Evolutionary conservation across 192 early-diverging fungal genomes (phyloP).

Genomic region (Gamsiella multidivaricata): DNA sequence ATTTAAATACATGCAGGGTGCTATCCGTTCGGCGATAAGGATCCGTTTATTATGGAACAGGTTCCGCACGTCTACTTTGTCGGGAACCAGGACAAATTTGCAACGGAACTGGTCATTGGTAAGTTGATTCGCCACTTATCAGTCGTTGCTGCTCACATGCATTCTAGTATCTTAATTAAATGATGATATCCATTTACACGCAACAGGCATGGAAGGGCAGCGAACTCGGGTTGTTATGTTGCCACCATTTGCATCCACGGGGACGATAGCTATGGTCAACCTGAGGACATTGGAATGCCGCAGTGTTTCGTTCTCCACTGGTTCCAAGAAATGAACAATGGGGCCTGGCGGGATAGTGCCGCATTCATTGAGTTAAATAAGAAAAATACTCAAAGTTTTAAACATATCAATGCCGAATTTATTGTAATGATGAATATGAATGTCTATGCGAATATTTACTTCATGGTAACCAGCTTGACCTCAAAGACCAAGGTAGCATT

Average conservation of each 20-base stretch:
- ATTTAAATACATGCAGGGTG: conserved; percentile 67
- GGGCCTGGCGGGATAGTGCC: no score
- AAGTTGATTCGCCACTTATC: neutral
- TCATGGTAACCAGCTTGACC: conserved; percentile 83
- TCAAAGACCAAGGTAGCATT: conserved; percentile 94
- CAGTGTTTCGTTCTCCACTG: conserved; percentile 45
- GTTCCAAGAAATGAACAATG: neutral
- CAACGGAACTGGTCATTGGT: conserved; percentile 65
- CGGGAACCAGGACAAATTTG: conserved; percentile 87
- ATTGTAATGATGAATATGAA: neutral
- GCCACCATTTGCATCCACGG: conserved; percentile 78
- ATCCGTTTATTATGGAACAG: conserved; percentile 86
- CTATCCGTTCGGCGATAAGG: conserved; percentile 87
- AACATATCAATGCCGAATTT: neutral
- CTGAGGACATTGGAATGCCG: conserved; percentile 72
- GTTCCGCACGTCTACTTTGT: conserved; percentile 90
- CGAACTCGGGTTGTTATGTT: conserved; percentile 77
- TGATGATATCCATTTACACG: neutral
- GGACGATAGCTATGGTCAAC: conserved; percentile 83
- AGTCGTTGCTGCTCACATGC: no score
- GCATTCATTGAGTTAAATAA: no score
- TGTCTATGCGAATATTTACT: conserved; percentile 49
- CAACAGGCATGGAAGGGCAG: conserved; percentile 67
- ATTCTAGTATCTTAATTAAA: no score
- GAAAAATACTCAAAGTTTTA: no score